Base-by-base conservation (phyloP, 2,329 filamentous ascomycete genomes). In the Aspergillus nomiae region DNA sequence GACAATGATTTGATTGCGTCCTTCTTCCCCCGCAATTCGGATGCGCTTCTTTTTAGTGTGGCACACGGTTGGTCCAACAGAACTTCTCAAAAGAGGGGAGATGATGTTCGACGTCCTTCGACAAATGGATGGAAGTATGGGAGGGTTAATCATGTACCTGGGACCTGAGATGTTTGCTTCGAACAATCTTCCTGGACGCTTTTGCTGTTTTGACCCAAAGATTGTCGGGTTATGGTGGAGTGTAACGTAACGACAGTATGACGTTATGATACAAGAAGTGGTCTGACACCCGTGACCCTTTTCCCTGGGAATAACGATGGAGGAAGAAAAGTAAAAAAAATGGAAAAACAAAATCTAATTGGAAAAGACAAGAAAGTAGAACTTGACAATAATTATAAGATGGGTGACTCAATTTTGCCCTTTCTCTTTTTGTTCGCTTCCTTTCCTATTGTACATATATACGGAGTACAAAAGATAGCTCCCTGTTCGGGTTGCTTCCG, bases 181-280 rank as follows among this genome's bases (percentile, higher is more conserved):
- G 28, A 4, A 51, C 21, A 41, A 32, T 32, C n/a, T 28, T 28
- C 14, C 21, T 21, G 32, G 32, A 28, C 2, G 12, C 34, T 9
- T 30, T 32, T 30, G 32, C 32, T 32, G 21, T 21, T 30, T 30
- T 24, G 28, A 16, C 28, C 34, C 24, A 28, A 30, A 19, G 32
- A 24, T 21, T 38, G 11, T 50, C 30, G n/a, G 58, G 32, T 34
- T 34, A 36, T 28, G 8, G 32, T 59, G 30, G 34, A 57, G 60
- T 64, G 65, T 61, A 66, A 66, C 63, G 50, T 61, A 41, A 65
- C 64, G 61, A 41, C 57, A 66, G 61, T 38, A 68, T 68, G 66
- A 68, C 66, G 65, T 68, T 64, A 65, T 62, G 58, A 63, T 51
- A 59, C 30, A 32, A 53, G 45, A 56, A 58, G 64, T 53, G 51